These are phyloP conservation scores for Tolypocladium tundrense DNA, from an alignment of 2,329 filamentous ascomycete genomes.

Conservation along the genomic window DNA sequence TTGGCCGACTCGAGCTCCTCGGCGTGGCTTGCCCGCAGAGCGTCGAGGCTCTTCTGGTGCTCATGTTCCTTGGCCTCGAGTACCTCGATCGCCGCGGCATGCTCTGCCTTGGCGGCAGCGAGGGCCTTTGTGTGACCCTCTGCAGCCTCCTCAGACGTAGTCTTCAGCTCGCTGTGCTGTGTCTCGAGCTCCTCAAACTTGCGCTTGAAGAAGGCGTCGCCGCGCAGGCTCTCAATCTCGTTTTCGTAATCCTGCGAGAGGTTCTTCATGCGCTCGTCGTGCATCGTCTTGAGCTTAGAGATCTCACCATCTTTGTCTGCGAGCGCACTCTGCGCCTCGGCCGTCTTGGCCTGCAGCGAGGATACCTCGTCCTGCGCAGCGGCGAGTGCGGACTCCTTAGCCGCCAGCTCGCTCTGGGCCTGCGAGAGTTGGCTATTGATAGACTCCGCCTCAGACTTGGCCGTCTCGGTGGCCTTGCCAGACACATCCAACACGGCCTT, in stretches of 20 bases:
- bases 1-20: constrained; percentile 49
- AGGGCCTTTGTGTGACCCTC: constrained; percentile 31
- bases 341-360: constrained; percentile 38
- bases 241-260: constrained; percentile 52
- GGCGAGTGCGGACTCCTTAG: constrained; percentile 35
- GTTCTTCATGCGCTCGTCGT: constrained; percentile 47
- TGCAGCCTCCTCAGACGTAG: constrained; percentile 22
- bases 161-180: constrained; percentile 41
- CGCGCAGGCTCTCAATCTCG: constrained; percentile 54
- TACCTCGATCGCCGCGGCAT: constrained; percentile 32
- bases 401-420: constrained; percentile 28
- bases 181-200: constrained; percentile 51
- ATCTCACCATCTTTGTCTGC: constrained; percentile 38
- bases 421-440: constrained; percentile 28
- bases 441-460: constrained; percentile 32
- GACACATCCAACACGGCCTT: constrained; percentile 36
- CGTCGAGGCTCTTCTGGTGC: constrained; percentile 43
- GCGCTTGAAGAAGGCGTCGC: constrained; percentile 53
- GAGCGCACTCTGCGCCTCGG: constrained; percentile 34
- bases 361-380: constrained; percentile 28
- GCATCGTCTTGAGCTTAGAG: constrained; percentile 41
- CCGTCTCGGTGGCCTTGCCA: constrained; percentile 31
- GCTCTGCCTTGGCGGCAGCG: constrained; percentile 30
- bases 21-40: constrained; percentile 45
- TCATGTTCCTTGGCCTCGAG: constrained; percentile 41